Base-by-base conservation (phyloP, 257 asterid genomes). In the Gentiana macrophylla region DNA sequence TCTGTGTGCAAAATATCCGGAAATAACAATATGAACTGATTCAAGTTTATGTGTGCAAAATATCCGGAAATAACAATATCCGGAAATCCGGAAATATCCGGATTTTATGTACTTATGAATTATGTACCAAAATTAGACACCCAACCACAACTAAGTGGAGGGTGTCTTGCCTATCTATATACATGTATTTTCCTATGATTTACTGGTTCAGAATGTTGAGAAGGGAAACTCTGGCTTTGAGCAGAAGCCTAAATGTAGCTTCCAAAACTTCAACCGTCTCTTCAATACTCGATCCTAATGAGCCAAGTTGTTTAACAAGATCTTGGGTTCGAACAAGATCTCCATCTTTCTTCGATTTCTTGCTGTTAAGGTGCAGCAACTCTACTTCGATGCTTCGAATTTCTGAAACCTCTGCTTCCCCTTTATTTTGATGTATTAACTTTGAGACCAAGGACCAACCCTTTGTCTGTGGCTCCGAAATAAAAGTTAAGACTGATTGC, bases 391-490 rank as follows among this genome's bases (percentile, higher is more conserved):
- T 37, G 24, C 38, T 50, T 15, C 37, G 46, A 1, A 33, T 46
- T 8, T 35, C 53, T 12, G 35, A 24, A 2, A 4, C 12, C 5
- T 24, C 32, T 5, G 36, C 7, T 41, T 5, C 55, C 9, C 56
- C 10, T 35, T 48, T 63, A 5, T 68, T 34, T 52, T 51, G 62
- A 1, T 5, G 9, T 36, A 64, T 33, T 12, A 71, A n/a, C 48
- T 72, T 77, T 9, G 71, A 65, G 55, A 75, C 66, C 53, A 76
- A 55, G 0, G 72, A 60, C 80, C 77, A 71, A 49, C 41, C 4
- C 46, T 15, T 58, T 32, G 44, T 44, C 44, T 38, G 56, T 41
- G 46, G 5, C n/a, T 65, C 56, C 1, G 66, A 62, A 7, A 70
- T 13, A 32, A 57, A 44, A 1, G 63, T 48, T 41, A 75, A 10